These are phyloP conservation scores for Teratosphaeria gauchensis DNA, from an alignment of 2,329 filamentous ascomycete genomes.

Conservation along the genomic window DNA sequence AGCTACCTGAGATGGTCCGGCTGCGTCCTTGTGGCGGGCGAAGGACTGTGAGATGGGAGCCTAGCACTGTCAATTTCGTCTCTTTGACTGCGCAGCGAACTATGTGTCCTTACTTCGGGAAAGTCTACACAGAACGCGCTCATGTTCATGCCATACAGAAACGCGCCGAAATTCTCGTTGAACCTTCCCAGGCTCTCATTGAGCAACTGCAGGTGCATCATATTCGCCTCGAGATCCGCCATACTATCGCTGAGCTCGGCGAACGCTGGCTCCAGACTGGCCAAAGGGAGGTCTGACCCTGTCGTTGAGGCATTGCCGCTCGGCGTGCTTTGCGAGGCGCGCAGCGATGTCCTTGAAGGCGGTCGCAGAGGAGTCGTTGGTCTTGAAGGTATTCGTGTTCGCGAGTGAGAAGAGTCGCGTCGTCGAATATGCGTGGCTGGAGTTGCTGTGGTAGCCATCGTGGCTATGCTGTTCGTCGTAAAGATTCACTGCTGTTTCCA, in stretches of 20 bases:
- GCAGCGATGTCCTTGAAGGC: conserved; percentile 79
- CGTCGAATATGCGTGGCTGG: conserved; percentile 1
- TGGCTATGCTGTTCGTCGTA: background rate
- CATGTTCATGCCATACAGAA: conserved; percentile 95
- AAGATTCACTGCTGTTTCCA: background rate
- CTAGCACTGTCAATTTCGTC: conserved; percentile 33
- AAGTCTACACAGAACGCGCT: conserved; percentile 99
- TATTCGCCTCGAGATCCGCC: conserved; percentile 91
- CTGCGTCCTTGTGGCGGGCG: conserved; percentile 43
- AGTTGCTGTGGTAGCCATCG: conserved; percentile 13
- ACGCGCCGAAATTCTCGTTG: conserved; percentile 90
- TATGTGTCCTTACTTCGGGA: conserved; percentile 56
- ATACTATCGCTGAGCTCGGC: conserved; percentile 88
- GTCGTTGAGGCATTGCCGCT: conserved; percentile 23
- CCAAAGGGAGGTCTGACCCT: conserved; percentile 59
- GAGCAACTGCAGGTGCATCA: conserved; percentile 95
- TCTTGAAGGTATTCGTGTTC: conserved; percentile 50
- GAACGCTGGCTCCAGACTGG: conserved; percentile 78
- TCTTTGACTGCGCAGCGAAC: background rate
- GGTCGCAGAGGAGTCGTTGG: conserved; percentile 89
- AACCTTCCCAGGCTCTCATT: conserved; percentile 90
- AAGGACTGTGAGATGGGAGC: conserved; percentile 80
- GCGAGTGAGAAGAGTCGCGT: conserved; percentile 33
- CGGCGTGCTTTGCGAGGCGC: conserved; percentile 54
- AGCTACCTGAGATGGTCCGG: conserved; percentile 8